Base-by-base conservation (phyloP, 2,329 filamentous ascomycete species). In the Spiromastix sp. region DNA sequence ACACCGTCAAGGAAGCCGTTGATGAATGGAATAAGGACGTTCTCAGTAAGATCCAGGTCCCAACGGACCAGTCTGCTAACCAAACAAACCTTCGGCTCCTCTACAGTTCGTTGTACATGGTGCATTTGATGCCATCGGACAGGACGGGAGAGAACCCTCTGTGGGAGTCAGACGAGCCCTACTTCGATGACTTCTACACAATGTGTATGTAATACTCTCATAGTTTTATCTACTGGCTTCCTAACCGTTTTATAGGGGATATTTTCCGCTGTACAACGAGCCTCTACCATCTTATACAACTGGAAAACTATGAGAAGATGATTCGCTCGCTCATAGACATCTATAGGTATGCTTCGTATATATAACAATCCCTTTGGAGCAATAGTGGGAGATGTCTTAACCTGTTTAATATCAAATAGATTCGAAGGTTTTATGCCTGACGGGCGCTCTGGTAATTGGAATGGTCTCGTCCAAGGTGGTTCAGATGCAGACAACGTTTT, bases 141-240 rank as follows among this genome's bases (percentile, higher is more conserved):
- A 81, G 81, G 42, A 83, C 79, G 0, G 77, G 76, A 1, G 79
- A 84, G 52, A 84, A 84, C 39, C 76, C 77, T 3, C 51, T 75
- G 0, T 84, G 79, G 77, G 49, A 66, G 1, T 77, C 70, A 33
- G 59, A 57, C 1, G 77, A 81, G 53, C 79, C 78, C 0, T 84
- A 83, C 45, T 84, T 78, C 51, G 79, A 83, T 52, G 81, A 77
- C 0, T 82, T 80, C 43, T 85, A 85, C 54, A 59, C 57, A n/a
- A n/a, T n/a, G n/a, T n/a, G n/a, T n/a, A n/a, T n/a, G n/a, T n/a
- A n/a, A n/a, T n/a, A n/a, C n/a, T n/a, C n/a, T n/a, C n/a, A n/a
- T n/a, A n/a, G n/a, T n/a, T n/a, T n/a, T n/a, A n/a, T n/a, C n/a
- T n/a, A n/a, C n/a, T n/a, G n/a, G n/a, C n/a, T n/a, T n/a, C n/a